phyloP scores from a whole-genome alignment of 2,329 filamentous ascomycete species.

The Thelonectria olida region DNA sequence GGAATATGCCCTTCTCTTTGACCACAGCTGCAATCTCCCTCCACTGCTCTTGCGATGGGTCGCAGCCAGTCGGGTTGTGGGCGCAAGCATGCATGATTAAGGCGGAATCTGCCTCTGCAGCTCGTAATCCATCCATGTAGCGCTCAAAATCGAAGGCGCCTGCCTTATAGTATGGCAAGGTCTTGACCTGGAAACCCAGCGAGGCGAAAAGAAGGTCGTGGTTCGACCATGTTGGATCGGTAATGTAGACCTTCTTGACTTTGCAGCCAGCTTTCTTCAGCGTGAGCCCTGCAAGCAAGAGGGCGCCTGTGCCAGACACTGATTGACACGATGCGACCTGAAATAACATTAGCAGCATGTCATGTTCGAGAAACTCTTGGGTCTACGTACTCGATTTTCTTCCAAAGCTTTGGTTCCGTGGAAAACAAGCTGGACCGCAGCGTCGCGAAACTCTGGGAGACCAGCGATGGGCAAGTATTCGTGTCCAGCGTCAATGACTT shows the following conservation, averaged over 20 bases:
- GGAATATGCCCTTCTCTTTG: constrained; percentile 25
- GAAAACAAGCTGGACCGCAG: constrained; percentile 41
- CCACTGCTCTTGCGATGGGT: constrained; percentile 42
- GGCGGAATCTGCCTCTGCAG: constrained; percentile 35
- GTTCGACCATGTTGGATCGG: constrained; percentile 54
- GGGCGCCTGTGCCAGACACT: constrained; percentile 52
- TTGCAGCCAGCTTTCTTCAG: constrained; percentile 39
- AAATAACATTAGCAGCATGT: constrained; percentile 32
- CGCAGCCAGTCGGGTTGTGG: constrained; percentile 54
- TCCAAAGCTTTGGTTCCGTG: constrained; percentile 35
- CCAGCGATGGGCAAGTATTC: constrained; percentile 21
- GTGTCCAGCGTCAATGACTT: constrained; percentile 8
- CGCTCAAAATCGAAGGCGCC: constrained; percentile 45
- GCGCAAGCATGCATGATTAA: constrained; percentile 53
- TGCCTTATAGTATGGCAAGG: constrained; percentile 48
- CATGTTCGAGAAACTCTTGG: constrained; percentile 29
- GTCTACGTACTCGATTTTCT: constrained; percentile 41
- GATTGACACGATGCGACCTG: constrained; percentile 50
- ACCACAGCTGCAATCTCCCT: constrained; percentile 32
- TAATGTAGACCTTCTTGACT: constrained; percentile 46
- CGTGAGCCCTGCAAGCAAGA: constrained; percentile 46
- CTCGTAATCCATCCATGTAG: constrained; percentile 39
- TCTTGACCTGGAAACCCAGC: constrained; percentile 44
- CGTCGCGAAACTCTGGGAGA: constrained; percentile 5
- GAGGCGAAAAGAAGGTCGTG: constrained; percentile 49